Percentiles rank a stretch among this genome's conserved stretches.
Evolutionary conservation across 371 early-diverging fungal genomes (phyloP).

Genomic region (Batrachochytrium dendrobatidis): DNA sequence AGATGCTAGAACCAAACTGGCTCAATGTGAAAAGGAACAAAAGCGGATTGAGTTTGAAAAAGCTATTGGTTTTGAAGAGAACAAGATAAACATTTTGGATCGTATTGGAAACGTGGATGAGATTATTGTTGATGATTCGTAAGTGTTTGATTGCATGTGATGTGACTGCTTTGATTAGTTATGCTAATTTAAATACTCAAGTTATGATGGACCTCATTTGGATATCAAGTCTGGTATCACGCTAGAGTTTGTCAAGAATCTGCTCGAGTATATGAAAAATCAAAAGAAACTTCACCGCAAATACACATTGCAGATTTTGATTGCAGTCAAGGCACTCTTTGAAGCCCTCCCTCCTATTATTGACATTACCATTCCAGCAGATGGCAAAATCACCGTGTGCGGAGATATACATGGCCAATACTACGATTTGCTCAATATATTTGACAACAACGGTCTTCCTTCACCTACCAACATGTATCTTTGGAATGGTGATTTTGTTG

Average conservation of each 20-base stretch:
- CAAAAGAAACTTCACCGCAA: conserved; percentile 89
- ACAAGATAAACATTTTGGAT: conserved; percentile 23
- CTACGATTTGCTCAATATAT: conserved; percentile 93
- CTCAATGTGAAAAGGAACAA: conserved; percentile 84
- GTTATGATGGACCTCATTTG: conserved; percentile 39
- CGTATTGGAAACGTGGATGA: conserved; percentile 41
- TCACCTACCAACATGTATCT: conserved; percentile 60
- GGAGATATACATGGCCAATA: conserved; percentile 99
- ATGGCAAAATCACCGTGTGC: conserved; percentile 79
- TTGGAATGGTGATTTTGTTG: conserved; percentile 98
- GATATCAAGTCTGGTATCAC: conserved; percentile 50
- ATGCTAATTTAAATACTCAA: not conserved
- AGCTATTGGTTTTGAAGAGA: conserved; percentile 70
- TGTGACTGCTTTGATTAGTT: not conserved
- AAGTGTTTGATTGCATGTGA: conserved; percentile 3
- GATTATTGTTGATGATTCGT: conserved; percentile 62
- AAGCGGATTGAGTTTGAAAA: conserved; percentile 83
- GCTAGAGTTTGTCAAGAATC: conserved; percentile 63
- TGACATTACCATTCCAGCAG: conserved; percentile 71
- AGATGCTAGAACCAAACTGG: conserved; percentile 38
- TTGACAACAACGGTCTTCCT: conserved; percentile 84
- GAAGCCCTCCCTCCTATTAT: conserved; percentile 68
- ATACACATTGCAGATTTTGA: conserved; percentile 76
- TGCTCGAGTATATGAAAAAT: conserved; percentile 72
- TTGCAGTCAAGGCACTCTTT: conserved; percentile 65